Conservation (phyloP, 768 basidiomycete genomes). For the Boletus rex-veris region DNA sequence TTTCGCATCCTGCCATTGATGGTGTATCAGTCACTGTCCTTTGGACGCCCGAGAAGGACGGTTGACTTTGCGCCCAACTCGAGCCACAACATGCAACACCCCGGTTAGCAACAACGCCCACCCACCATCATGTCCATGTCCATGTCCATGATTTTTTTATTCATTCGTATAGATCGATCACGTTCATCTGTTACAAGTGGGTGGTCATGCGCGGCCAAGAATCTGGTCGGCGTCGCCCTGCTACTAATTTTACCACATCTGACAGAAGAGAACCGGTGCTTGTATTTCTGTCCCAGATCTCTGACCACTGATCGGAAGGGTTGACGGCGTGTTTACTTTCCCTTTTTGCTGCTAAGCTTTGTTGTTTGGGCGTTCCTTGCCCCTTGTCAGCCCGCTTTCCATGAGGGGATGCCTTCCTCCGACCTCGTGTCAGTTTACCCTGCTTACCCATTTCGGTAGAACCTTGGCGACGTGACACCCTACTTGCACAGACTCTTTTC, state of each 20-base stretch:
- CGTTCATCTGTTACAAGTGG: background rate
- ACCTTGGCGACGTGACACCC: constrained; percentile 28
- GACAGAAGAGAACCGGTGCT: constrained; percentile 4
- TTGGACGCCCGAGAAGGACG: constrained; percentile 15
- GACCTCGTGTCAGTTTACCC: constrained; percentile 31
- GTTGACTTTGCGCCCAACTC: constrained; percentile 9
- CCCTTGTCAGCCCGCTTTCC: constrained; percentile 18
- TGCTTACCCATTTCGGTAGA: constrained; percentile 25
- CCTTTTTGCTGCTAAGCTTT: constrained; percentile 12
- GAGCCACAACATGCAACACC: constrained; percentile 1
- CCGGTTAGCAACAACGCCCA: constrained; percentile 4
- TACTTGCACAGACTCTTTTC: constrained; percentile 14
- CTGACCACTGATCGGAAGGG: constrained; percentile 8
- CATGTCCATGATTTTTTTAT: background rate
- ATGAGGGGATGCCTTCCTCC: constrained; percentile 25
- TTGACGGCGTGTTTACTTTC: constrained; percentile 11
- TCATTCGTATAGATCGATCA: constrained; percentile 7
- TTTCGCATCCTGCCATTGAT: constrained; percentile 11
- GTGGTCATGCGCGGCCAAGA: background rate
- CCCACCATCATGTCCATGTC: constrained; percentile 2
- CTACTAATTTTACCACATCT: constrained; percentile 3
- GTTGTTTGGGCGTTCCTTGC: constrained; percentile 16
- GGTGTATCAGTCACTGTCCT: constrained; percentile 19
- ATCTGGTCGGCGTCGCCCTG: background rate
- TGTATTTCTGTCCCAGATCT: constrained; percentile 12